Percentiles rank a stretch among this genome's conserved stretches.
Conservation (phyloP, 2,329 filamentous ascomycete genomes). For the Colletotrichum euphorbiae region DNA sequence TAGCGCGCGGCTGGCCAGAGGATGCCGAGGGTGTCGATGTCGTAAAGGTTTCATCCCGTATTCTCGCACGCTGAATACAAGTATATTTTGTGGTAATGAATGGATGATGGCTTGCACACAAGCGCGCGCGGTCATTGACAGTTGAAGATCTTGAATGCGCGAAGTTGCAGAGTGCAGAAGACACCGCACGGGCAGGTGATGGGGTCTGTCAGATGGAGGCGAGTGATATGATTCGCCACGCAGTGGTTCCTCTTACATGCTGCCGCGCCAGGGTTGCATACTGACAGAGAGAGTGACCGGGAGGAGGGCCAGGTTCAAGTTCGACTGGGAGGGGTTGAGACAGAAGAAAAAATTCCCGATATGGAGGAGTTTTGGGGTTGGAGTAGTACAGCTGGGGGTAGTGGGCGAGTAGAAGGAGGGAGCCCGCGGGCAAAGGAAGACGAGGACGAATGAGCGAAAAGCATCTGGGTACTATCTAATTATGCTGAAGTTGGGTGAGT, state of each 20-base stretch:
- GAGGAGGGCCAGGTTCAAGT: background rate
- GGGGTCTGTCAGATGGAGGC: constrained; percentile 28
- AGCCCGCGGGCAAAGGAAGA: background rate
- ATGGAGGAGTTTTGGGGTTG: constrained; percentile 1
- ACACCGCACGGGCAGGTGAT: constrained; percentile 29
- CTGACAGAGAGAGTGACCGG: constrained; percentile 20
- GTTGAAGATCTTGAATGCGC: constrained; percentile 11
- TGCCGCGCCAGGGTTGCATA: constrained; percentile 33
- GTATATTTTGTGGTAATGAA: background rate
- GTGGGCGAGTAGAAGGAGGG: background rate
- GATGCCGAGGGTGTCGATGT: background rate
- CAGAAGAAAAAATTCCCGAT: constrained; percentile 21
- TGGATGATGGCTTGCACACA: background rate
- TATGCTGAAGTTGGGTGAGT: too few relatives aligned
- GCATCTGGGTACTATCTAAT: background rate
- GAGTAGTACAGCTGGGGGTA: background rate
- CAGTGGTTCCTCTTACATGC: constrained; percentile 1
- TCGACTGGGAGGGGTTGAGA: constrained; percentile 5
- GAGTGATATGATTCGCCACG: constrained; percentile 16
- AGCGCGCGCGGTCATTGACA: background rate
- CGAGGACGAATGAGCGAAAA: background rate
- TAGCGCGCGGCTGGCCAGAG: background rate
- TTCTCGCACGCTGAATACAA: background rate
- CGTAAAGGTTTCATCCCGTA: background rate
- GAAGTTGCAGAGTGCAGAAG: constrained; percentile 16